Evolutionary conservation across 257 asterid species (phyloP).

Genomic region (Solanum chmielewskii): DNA sequence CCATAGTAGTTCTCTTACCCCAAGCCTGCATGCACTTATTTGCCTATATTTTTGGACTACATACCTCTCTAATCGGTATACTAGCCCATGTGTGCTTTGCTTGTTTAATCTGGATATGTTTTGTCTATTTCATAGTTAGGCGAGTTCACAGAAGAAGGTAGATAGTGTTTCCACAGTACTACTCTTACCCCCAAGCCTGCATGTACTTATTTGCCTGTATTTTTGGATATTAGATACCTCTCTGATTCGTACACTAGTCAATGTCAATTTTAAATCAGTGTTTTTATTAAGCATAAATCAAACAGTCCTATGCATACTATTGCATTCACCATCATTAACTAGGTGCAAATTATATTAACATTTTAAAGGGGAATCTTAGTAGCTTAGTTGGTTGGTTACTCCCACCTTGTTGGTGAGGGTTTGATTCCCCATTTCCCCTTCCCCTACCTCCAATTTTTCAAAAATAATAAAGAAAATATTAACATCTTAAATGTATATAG

Average conservation of each 20-base stretch:
- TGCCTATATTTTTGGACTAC: not conserved
- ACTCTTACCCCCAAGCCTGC: not conserved
- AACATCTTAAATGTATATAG: not conserved
- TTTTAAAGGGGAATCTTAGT: not conserved
- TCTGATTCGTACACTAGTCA: not conserved
- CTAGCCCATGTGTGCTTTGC: not conserved
- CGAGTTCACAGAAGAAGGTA: not conserved
- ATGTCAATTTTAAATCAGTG: not conserved
- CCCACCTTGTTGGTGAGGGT: no score
- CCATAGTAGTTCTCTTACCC: not conserved
- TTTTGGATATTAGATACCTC: not conserved
- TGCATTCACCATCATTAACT: not conserved
- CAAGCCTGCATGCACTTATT: not conserved
- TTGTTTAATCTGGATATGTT: not conserved
- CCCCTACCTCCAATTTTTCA: no score
- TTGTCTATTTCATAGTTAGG: not conserved
- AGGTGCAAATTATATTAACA: not conserved
- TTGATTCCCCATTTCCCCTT: no score
- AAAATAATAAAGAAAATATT: not conserved
- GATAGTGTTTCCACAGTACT: not conserved
- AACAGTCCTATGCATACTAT: not conserved
- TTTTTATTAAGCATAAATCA: not conserved
- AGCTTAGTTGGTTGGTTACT: no score
- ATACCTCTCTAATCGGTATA: not conserved
- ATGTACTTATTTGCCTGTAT: not conserved